Conservation (phyloP, 2,329 filamentous ascomycete species). For the Polytolypa hystricis region DNA sequence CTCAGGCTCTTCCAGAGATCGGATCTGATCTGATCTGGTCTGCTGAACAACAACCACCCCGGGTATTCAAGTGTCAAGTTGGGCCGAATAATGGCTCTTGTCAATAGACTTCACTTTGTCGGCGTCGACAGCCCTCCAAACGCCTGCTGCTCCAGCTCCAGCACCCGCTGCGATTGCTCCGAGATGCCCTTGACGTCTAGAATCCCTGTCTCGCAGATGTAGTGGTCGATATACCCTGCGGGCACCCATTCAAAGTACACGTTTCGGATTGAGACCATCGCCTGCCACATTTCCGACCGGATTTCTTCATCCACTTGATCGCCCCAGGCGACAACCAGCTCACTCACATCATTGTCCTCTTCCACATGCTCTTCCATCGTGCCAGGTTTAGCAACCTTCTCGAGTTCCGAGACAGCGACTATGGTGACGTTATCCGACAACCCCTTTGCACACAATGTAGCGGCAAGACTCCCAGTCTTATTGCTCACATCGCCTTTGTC, state of each 20-base stretch:
- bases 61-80: too few relatives aligned
- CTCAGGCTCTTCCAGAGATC: too few relatives aligned
- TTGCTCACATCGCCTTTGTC: conserved; percentile 50
- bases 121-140: conserved; percentile 10
- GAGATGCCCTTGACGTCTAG: conserved; percentile 13
- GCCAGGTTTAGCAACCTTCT: conserved; percentile 47
- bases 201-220: conserved; percentile 41
- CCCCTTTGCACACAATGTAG: conserved; percentile 44
- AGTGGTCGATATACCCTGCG: conserved; percentile 36
- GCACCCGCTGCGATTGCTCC: conserved; percentile 8
- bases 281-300: conserved; percentile 5
- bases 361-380: conserved; percentile 34
- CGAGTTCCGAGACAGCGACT: conserved; percentile 44
- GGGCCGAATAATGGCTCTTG: neutral
- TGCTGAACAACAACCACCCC: too few relatives aligned
- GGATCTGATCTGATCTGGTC: too few relatives aligned
- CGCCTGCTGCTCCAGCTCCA: conserved; percentile 7
- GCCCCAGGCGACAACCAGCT: conserved; percentile 30
- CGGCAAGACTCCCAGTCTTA: conserved; percentile 53
- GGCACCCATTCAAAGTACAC: conserved; percentile 49
- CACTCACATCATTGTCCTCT: conserved; percentile 42
- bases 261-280: conserved; percentile 22
- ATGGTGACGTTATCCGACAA: conserved; percentile 42
- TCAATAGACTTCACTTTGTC: neutral
- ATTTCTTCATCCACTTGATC: neutral